A percentile compares a stretch with the other conserved stretches of the same genome.
Evolutionary conservation across 495 filamentous ascomycete species (phyloP).

Genomic region (Annulohypoxylon bovei): DNA sequence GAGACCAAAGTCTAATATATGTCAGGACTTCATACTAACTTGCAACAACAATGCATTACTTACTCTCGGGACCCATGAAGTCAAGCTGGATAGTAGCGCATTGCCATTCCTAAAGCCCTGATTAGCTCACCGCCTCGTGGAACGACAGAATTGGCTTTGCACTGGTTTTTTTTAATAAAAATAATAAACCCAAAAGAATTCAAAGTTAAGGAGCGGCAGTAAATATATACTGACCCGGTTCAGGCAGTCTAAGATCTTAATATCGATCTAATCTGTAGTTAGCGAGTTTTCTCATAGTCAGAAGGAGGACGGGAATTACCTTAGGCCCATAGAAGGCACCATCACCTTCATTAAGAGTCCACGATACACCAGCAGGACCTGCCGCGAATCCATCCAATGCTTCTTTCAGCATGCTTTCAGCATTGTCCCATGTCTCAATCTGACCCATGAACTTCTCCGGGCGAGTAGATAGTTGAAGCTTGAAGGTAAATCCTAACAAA

Average conservation of each 20-base stretch:
- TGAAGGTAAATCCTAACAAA: slow-evolving; percentile 93
- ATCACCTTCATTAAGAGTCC: slow-evolving; percentile 91
- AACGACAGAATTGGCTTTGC: too few species aligned
- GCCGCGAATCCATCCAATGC: slow-evolving; percentile 80
- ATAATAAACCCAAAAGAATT: too few species aligned
- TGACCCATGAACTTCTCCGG: slow-evolving; percentile 92
- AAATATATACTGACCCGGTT: slow-evolving; percentile 45
- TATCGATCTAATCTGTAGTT: slow-evolving; percentile 72
- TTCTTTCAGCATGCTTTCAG: slow-evolving; percentile 78
- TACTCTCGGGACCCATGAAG: slow-evolving; percentile 68
- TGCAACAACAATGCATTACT: not conserved
- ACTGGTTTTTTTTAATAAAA: too few species aligned
- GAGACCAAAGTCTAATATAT: slow-evolving; percentile 67
- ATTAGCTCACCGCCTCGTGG: slow-evolving; percentile 8
- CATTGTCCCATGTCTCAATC: slow-evolving; percentile 86
- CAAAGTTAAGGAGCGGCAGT: not conserved
- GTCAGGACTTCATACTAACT: not conserved
- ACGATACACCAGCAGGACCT: slow-evolving; percentile 69
- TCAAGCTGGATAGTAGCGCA: slow-evolving; percentile 98
- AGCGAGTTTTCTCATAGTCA: not conserved
- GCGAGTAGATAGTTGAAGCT: slow-evolving; percentile 92
- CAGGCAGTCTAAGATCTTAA: slow-evolving; percentile 83
- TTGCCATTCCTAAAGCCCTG: slow-evolving; percentile 70
- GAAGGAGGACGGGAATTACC: not conserved
- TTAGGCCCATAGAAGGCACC: slow-evolving; percentile 96